Evolutionary conservation across 1,139 yeast species (phyloP).

Genomic region (Candida glucosophila): DNA sequence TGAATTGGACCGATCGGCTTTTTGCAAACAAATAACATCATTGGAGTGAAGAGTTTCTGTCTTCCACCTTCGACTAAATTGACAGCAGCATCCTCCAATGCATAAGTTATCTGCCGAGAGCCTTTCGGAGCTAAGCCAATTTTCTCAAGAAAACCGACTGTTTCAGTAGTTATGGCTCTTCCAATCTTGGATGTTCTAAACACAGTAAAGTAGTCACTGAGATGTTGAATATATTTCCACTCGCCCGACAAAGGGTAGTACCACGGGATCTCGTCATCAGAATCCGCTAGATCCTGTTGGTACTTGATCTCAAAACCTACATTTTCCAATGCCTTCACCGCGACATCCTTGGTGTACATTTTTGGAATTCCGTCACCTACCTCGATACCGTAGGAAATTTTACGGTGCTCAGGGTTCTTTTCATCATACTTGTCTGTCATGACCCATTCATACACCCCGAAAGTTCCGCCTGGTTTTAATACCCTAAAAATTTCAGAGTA

Average conservation of each 20-base stretch:
- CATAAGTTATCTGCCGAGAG: constrained; percentile 80
- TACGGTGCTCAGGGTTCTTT: constrained; percentile 79
- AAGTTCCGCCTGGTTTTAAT: constrained; percentile 93
- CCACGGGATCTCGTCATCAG: constrained; percentile 89
- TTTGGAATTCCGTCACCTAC: constrained; percentile 98
- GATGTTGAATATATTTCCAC: constrained; percentile 73
- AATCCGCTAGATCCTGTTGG: constrained; percentile 76
- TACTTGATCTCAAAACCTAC: constrained; percentile 83
- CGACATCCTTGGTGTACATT: constrained; percentile 83
- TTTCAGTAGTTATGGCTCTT: constrained; percentile 73
- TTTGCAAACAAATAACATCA: constrained; percentile 85
- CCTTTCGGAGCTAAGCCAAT: constrained; percentile 91
- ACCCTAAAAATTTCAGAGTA: constrained; percentile 92
- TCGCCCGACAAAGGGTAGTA: constrained; percentile 95
- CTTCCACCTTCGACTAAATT: constrained; percentile 92
- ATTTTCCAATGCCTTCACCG: constrained; percentile 72
- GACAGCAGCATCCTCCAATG: constrained; percentile 95
- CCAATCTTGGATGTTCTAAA: constrained; percentile 87
- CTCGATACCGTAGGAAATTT: constrained; percentile 94
- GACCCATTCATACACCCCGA: constrained; percentile 99
- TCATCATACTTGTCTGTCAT: constrained; percentile 94
- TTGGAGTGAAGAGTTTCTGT: constrained; percentile 85
- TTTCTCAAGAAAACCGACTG: constrained; percentile 74
- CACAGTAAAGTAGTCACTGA: constrained; percentile 73
- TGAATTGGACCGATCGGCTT: constrained; percentile 44